phyloP scores from a whole-genome alignment of 2,329 filamentous ascomycete genomes.

The Xylariaceae sp. region DNA sequence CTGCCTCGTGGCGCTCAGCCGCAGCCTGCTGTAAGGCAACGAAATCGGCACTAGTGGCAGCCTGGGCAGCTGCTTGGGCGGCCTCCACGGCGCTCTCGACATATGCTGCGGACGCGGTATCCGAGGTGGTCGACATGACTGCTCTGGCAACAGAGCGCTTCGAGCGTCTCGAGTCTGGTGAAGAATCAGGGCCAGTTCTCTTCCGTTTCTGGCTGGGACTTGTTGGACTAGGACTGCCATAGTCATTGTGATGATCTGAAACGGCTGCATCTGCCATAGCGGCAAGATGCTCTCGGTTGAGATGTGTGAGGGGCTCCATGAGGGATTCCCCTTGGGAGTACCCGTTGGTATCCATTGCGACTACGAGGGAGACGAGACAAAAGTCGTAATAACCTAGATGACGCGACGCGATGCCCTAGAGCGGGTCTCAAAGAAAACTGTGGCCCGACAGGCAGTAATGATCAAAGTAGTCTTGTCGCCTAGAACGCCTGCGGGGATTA shows the following conservation, averaged over 20 bases:
- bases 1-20: conserved; percentile 41
- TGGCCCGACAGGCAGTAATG: conserved; percentile 12
- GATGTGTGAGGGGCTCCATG: conserved; percentile 30
- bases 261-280: conserved; percentile 45
- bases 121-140: conserved; percentile 38
- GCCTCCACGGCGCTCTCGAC: conserved; percentile 50
- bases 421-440: conserved; percentile 17
- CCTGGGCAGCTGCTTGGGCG: conserved; percentile 37
- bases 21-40: conserved; percentile 52
- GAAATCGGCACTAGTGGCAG: conserved; percentile 47
- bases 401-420: conserved; percentile 23
- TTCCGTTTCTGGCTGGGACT: conserved; percentile 51
- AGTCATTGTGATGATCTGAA: conserved; percentile 46
- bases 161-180: conserved; percentile 44
- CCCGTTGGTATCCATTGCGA: conserved; percentile 32
- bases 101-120: conserved; percentile 45
- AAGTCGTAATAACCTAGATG: conserved; percentile 14
- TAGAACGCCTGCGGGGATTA: conserved; percentile 20
- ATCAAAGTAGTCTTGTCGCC: conserved; percentile 9
- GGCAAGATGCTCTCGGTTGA: conserved; percentile 33
- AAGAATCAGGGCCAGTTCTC: conserved; percentile 42
- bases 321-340: conserved; percentile 32
- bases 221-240: conserved; percentile 38
- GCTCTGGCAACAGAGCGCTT: conserved; percentile 47
- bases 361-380: conserved; percentile 10